phyloP scores from a whole-genome alignment of 805 yeast species.

The Yarrowia alimentaria region DNA sequence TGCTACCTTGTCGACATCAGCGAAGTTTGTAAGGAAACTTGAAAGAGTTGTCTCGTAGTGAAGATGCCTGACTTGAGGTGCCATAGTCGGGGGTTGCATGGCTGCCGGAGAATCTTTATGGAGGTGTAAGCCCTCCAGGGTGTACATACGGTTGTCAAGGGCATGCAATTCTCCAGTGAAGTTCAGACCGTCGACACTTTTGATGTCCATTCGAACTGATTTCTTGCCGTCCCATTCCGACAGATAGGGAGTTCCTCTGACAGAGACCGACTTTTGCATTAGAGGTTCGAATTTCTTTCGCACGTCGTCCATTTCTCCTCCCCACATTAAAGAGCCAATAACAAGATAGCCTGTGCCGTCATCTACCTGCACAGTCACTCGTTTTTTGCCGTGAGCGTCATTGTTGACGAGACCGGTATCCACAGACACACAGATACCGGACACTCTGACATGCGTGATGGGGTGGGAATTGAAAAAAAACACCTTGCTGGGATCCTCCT shows the following conservation, averaged over 20 bases:
- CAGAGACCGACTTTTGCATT: constrained; percentile 11
- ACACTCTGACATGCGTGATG: constrained; percentile 12
- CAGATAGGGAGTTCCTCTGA: constrained; percentile 5
- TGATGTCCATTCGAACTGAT: no score
- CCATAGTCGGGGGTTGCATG: no score
- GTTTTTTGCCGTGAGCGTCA: background rate
- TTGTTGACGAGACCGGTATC: background rate
- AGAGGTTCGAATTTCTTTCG: background rate
- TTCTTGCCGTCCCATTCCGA: constrained; percentile 5
- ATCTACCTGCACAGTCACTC: constrained; percentile 1
- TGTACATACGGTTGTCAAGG: no score
- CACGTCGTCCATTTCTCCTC: background rate
- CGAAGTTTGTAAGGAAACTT: no score
- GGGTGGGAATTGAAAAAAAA: constrained; percentile 14
- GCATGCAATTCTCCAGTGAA: no score
- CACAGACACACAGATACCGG: constrained; percentile 6
- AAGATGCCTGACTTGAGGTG: no score
- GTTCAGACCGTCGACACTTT: no score
- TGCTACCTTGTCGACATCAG: no score
- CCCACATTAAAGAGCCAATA: background rate
- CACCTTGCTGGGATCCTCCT: background rate
- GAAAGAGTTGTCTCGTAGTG: no score
- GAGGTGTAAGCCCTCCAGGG: no score
- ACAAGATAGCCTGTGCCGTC: constrained; percentile 15
- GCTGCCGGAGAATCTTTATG: no score